Percentiles rank a stretch among this genome's conserved stretches.
phyloP scores from a whole-genome alignment of 495 filamentous ascomycete genomes.

The Aspergillus mulundensis region DNA sequence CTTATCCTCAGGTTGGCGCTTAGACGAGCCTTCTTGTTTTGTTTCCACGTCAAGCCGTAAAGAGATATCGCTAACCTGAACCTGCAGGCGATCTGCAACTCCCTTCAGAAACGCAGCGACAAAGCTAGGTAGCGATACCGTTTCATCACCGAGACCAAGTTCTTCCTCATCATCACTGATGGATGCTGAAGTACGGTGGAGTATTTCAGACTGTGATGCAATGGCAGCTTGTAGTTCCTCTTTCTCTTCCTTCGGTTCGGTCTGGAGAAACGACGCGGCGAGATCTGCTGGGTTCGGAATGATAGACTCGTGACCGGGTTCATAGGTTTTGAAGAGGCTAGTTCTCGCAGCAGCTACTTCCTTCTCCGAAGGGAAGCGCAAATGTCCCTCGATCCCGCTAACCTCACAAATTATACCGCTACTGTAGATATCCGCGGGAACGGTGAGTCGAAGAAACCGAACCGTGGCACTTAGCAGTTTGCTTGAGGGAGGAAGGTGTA shows the following conservation, averaged over 20 bases:
- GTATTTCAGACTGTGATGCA: constrained; percentile 54
- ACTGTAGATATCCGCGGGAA: constrained; percentile 77
- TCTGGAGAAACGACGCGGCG: constrained; percentile 80
- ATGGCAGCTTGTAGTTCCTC: constrained; percentile 74
- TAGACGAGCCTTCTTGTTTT: constrained; percentile 39
- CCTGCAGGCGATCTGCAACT: constrained; percentile 71
- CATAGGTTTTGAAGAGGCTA: constrained; percentile 9
- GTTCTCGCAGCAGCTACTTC: constrained; percentile 18
- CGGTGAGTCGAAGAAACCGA: constrained; percentile 64
- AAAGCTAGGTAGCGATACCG: constrained; percentile 72
- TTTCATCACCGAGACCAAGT: constrained; percentile 63
- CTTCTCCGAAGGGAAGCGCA: constrained; percentile 40
- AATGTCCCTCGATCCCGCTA: constrained; percentile 68
- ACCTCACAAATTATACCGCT: constrained; percentile 74
- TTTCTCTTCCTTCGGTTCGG: constrained; percentile 72
- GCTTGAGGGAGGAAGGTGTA: constrained; percentile 66
- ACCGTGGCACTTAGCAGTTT: constrained; percentile 67
- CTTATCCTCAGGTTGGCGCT: constrained; percentile 37
- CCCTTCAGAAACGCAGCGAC: constrained; percentile 80
- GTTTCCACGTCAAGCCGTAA: constrained; percentile 58
- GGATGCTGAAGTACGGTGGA: constrained; percentile 44
- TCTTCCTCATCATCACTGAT: constrained; percentile 60
- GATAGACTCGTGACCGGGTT: constrained; percentile 20
- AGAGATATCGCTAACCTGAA: constrained; percentile 64
- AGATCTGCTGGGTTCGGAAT: constrained; percentile 78